Percentiles rank a stretch among this genome's conserved stretches.
phyloP scores from a whole-genome alignment of 441 rosid genomes.

The Eruca vesicaria region DNA sequence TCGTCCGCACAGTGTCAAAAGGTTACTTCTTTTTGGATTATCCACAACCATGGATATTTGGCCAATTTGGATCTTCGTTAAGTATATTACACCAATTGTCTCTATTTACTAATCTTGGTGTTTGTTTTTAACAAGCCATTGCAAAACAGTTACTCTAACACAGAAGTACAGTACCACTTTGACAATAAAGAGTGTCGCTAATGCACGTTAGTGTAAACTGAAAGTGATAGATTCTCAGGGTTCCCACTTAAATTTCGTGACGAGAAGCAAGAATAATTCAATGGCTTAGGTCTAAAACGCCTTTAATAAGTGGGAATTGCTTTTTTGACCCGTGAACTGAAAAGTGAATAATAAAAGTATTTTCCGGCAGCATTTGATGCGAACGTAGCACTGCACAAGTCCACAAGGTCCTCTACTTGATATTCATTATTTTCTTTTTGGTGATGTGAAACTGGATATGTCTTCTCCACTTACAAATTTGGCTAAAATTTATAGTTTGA shows the following conservation, averaged over 20 bases:
- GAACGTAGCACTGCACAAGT: slow-evolving; percentile 18
- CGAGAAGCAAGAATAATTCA: slow-evolving; percentile 25
- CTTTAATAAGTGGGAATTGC: slow-evolving; percentile 30
- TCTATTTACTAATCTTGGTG: not conserved
- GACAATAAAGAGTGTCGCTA: not conserved
- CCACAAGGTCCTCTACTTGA: slow-evolving; percentile 4
- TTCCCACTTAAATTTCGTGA: slow-evolving; percentile 30
- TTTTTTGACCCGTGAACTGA: slow-evolving; percentile 13
- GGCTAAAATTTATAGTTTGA: slow-evolving; percentile 5
- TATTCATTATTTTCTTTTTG: not conserved
- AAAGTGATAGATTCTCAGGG: slow-evolving; percentile 19
- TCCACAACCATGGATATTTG: no score
- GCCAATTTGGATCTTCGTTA: no score
- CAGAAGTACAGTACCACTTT: not conserved
- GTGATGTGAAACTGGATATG: slow-evolving; percentile 25
- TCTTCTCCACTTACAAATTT: slow-evolving; percentile 28
- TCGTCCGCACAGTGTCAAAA: no score
- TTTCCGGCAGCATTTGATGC: slow-evolving; percentile 36
- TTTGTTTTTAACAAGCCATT: not conserved
- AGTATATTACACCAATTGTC: no score
- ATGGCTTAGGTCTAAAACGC: slow-evolving; percentile 24
- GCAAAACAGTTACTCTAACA: not conserved
- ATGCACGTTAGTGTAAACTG: slow-evolving; percentile 6
- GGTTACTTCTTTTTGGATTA: no score
- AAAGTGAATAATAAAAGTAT: not conserved